Base-by-base conservation (phyloP, 768 basidiomycete species). In the Lactarius trivialis region DNA sequence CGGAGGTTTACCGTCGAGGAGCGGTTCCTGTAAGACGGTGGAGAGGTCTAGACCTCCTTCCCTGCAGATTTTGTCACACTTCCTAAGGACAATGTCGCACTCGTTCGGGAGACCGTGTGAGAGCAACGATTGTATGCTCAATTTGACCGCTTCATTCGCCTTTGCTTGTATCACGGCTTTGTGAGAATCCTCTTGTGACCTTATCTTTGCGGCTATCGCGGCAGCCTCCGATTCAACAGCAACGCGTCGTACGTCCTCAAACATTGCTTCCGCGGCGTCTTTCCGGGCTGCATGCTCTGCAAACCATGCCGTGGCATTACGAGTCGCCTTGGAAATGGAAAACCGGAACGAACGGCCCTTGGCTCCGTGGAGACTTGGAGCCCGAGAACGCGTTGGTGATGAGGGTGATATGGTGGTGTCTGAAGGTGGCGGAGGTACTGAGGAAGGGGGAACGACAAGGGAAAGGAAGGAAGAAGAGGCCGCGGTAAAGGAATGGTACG, bases 1-100 rank as follows among this genome's bases (percentile, higher is more conserved):
- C 0, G 86, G 83, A 0, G 84, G 83, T 68, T 85, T 85, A 0
- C 74, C 76, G 67, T 88, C 88, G 34, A 89, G 81, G 5, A 75
- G 80, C 30, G 72, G 78, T 53, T 88, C 82, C 67, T 88, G 88
- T 1, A 89, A 72, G 12, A 89, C 68, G 0, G 74, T 61, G 0
- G 83, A 77, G 45, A 89, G 73, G 1, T 82, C 78, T 0, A 89
- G 62, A 19, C 72, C 73, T 39, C 82, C 75, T 0, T 75, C 68
- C 15, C 70, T 65, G 66, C 88, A 89, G 0, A 83, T 84, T 24
- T 82, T 81, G 3, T 78, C 76, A 67, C 88, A 90, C 65, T 80
- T 82, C 48, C 79, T 78, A 7, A 90, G 77, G 37, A 86, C 79
- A 70, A 61, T 4, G 72, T 64, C 0, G 75, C 74, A 41, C 24